Base-by-base conservation (phyloP, 345 rosid genomes). In the Corchorus olitorius region DNA sequence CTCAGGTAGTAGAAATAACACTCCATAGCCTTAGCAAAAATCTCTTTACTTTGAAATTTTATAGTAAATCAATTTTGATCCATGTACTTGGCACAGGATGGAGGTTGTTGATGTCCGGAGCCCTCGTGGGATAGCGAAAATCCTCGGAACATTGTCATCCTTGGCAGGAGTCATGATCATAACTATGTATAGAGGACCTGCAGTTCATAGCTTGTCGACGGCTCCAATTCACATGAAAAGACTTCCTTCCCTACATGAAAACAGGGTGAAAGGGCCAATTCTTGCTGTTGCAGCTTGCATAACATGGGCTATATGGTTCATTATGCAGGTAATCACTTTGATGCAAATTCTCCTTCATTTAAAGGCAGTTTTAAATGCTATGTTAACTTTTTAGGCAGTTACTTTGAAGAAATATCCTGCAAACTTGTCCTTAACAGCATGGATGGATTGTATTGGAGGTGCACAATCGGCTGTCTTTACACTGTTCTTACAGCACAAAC, bases 401-500 rank as follows among this genome's bases (percentile, higher is more conserved):
- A 83, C 91, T 27, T 19, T 91, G 79, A 86, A 86, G 77, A 83
- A 88, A 70, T 88, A 89, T 66, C 92, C 92, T 0, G 92, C 93
- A 2, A 92, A 64, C 50, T 81, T 91, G 14, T 91, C 96, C 4
- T 78, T 88, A 65, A 81, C 96, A 2, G 72, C 93, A 43, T 88
- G 92, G 96, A 89, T 88, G 84, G 69, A 81, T 70, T 77, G 84
- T 1, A 27, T 87, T 0, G 92, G 93, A 22, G 91, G 86, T 1
- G 84, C 81, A 12, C 89, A 87, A 53, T 89, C 92, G 0, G 96
- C 90, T 3, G 78, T 82, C 64, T 91, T 76, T 75, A 75, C 96
- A 0, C 81, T 76, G 34, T 76, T 84, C 41, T 52, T 84, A 4
- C 74, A 82, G 49, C 93, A 85, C 76, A 82, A 49, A 58, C 78